Evolutionary conservation across 2,329 filamentous ascomycete species (phyloP), one percentile per base, ranked within the genome.

Genomic region (Cladophialophora bantiana): DNA sequence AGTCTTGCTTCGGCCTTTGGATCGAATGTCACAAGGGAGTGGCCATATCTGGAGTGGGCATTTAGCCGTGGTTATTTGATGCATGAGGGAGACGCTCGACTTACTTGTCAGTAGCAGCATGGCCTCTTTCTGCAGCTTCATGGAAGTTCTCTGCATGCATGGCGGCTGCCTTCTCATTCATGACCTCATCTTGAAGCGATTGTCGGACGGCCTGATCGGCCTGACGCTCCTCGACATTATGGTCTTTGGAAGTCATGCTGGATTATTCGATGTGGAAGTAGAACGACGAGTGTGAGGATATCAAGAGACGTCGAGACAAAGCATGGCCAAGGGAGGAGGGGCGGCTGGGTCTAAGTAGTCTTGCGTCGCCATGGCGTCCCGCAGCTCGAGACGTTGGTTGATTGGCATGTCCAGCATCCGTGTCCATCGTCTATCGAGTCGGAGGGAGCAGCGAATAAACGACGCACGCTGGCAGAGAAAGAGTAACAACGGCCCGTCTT

Each of bases 1-100:
- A 91, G 80, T 60, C 80, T 83, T 5, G 81, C 76, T 73, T 90
- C 89, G 2, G 85, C 86, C 31, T 77, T 80, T 2, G 80, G 77
- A 70, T 90, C 87, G 70, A 88, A 86, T 13, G 80, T 70, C 9
- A 87, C 75, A 3, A 85, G 77, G 0, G 84, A 73, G 26, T 80
- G 75, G 26, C 85, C 84, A 73, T 85, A 82, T 69, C 81, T 83
- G 55, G 15, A 54, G 32, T 7, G 18, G 38, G 67, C 65, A n/a
- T 58, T 58, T 12, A 42, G 35, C 34, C 4, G 26, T 26, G 12
- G 36, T 20, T 26, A 15, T 55, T 66, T 65, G 7, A 48, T 31
- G 65, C 9, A 18, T n/a, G 20, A 2, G 20, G 56, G 35, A 62
- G 38, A 53, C 38, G 48, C 48, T 36, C 62, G 62, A 35, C 75